These are phyloP conservation scores for Penicillium tannophilum DNA, from an alignment of 495 filamentous ascomycete species.

Conservation along the genomic window DNA sequence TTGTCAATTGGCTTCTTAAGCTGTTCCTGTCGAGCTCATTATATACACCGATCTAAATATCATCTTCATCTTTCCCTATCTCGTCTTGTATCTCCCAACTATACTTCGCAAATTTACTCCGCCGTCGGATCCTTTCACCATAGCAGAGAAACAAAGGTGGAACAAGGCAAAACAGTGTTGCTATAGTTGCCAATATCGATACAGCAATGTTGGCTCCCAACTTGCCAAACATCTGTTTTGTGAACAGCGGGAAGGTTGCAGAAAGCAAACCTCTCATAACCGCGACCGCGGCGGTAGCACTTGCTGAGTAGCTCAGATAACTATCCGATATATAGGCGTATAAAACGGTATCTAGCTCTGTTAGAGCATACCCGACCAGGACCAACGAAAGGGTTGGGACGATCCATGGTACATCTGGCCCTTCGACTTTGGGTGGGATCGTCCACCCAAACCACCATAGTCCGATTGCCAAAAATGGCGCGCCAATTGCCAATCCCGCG, in stretches of 20 bases:
- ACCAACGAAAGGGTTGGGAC: slow-evolving; percentile 45
- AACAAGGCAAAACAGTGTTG: slow-evolving; percentile 46
- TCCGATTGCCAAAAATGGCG: slow-evolving; percentile 44
- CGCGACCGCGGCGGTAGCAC: slow-evolving; percentile 51
- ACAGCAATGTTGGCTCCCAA: slow-evolving; percentile 48
- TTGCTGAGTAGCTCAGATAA: slow-evolving; percentile 54
- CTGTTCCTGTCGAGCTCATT: neutral
- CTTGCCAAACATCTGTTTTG: slow-evolving; percentile 41
- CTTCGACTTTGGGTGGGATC: slow-evolving; percentile 41
- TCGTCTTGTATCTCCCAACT: slow-evolving; percentile 41
- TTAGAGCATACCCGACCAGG: slow-evolving; percentile 51
- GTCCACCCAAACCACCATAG: slow-evolving; percentile 59
- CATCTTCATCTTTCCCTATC: slow-evolving; percentile 32
- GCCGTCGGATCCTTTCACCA: slow-evolving; percentile 42
- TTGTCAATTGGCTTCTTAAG: neutral
- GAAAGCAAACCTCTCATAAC: slow-evolving; percentile 48
- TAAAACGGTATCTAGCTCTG: slow-evolving; percentile 52
- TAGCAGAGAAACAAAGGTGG: slow-evolving; percentile 48
- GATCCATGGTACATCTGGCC: slow-evolving; percentile 37
- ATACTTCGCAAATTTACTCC: slow-evolving; percentile 51
- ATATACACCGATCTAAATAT: slow-evolving; percentile 2
- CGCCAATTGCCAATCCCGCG: slow-evolving; percentile 46
- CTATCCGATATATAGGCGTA: slow-evolving; percentile 56
- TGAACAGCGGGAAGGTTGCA: slow-evolving; percentile 50
- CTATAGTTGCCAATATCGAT: slow-evolving; percentile 47